Evolutionary conservation across 2,329 filamentous ascomycete genomes (phyloP), one percentile per base, ranked within the genome.

Genomic region (Rhynchosporium agropyri): DNA sequence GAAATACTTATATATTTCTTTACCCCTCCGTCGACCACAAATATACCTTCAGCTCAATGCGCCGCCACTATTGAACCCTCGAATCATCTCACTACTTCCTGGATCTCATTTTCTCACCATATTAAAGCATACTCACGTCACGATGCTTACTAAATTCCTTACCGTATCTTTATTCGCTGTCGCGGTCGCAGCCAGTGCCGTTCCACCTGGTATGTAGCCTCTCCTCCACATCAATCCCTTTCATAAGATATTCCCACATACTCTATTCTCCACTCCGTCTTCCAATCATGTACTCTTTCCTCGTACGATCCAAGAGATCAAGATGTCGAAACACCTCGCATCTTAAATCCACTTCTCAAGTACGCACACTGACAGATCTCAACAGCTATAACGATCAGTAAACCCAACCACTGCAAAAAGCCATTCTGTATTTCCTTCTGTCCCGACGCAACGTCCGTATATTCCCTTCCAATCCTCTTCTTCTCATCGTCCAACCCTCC

Each of bases 381-480:
- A n/a, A 28, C 31, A 43, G 46, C 36, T 5, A 40, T 43, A 4
- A 45, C 13, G 12, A 38, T 29, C 3, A 45, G 20, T 12, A 43
- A 43, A 13, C 20, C 53, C 28, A 45, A 13, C 15, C n/a, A 38
- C 48, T 60, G 58, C 58, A 60, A 36, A 15, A 51, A 60, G 12
- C 58, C 58, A 31, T 43, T 43, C 20, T 60, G 58, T 12, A 51
- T 13, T 5, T 42, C 36, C 0, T 36, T 51, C 7, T 60, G 58
- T 36, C 28, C 48, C 7, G 48, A 60, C 45, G 31, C 33, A 13
- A 60, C 58, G 58, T 60, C 36, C 9, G 58, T 51, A 9, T n/a
- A 8, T 9, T 26, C 9, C 33, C 29, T n/a, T n/a, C 20, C 2
- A 10, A 5, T 28, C 1, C 1, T 53, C 8, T n/a, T 0, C 31